Conservation (phyloP, 768 basidiomycete species). For the Tulasnella sp. region DNA sequence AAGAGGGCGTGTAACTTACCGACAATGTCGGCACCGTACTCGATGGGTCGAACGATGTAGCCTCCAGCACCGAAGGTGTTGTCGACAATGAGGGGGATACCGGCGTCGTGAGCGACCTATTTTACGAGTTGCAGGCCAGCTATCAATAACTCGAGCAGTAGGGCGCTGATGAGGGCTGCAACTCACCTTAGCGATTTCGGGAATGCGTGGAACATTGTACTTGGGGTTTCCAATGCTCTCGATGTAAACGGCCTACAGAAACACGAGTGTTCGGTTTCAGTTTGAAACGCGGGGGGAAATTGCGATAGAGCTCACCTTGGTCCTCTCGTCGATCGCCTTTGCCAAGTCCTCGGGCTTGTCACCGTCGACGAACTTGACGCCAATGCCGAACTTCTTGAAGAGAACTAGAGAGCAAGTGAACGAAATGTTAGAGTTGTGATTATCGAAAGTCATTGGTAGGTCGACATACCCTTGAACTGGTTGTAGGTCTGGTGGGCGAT, state of each 20-base stretch:
- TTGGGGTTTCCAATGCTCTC: conserved; percentile 81
- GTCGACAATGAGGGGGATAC: conserved; percentile 75
- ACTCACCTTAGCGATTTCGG: conserved; percentile 61
- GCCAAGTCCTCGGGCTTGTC: conserved; percentile 56
- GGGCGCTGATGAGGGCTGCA: too few species aligned
- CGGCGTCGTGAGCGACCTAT: conserved; percentile 65
- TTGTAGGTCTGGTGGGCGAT: conserved; percentile 55
- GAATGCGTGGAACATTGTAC: conserved; percentile 62
- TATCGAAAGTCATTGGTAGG: not conserved
- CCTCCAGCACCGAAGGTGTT: conserved; percentile 76
- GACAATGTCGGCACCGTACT: conserved; percentile 74
- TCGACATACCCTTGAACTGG: conserved; percentile 57
- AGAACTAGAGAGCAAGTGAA: conserved; percentile 45
- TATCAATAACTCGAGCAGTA: too few species aligned
- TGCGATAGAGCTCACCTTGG: conserved; percentile 41
- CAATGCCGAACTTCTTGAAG: conserved; percentile 65
- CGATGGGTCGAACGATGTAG: conserved; percentile 67
- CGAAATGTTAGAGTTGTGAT: not conserved
- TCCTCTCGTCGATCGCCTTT: conserved; percentile 69
- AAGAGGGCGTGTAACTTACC: conserved; percentile 39
- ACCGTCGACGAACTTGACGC: conserved; percentile 58
- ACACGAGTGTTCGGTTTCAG: not conserved
- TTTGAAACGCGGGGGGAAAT: not conserved
- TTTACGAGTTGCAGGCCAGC: too few species aligned
- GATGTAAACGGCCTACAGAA: conserved; percentile 57